Evolutionary conservation across 1,284 basidiomycete genomes (phyloP), one percentile per base, ranked within the genome.

Genomic region (Fomitopsis pinicola): DNA sequence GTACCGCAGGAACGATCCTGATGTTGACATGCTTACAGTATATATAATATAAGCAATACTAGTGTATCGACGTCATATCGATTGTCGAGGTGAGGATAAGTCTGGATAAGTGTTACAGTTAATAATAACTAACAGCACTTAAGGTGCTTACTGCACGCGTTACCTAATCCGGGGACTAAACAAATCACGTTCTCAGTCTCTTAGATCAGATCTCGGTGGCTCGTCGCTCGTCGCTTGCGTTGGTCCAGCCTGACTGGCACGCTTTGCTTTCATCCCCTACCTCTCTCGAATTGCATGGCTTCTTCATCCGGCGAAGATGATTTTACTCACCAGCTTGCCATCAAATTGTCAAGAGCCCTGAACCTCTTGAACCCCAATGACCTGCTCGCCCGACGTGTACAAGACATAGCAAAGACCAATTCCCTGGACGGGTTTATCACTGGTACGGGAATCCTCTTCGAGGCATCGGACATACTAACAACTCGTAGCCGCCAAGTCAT

Each of bases 281-380:
- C 54, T 40, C 9, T 15, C 9, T 10, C 14, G 6, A 3, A 8
- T 22, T 30, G 10, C 45, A 70, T 69, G 67, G 66, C 67, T 48
- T 67, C 69, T 42, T 48, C 66, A 2, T 44, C 60, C 5, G 59
- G 60, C 14, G 60, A 66, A 10, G 81, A 87, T 60, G 80, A 82
- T 17, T 94, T 92, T 71, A 83, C 81, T 40, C 92, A 94, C 71
- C 84, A 88, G 62, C 75, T 93, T 40, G 92, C 92, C 22, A 90
- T 93, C 64, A 86, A 91, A 76, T 82, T 95, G 33, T 94, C 92
- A 3, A 78, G 93, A 36, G 85, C 86, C 9, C 80, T 95, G 69
- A 94, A 94, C 73, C 80, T 82, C 10, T 73, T 94, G 62, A 92
- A 92, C 68, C 91, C 91, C 0, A 95, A 95, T 71, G 91, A 94